phyloP scores from a whole-genome alignment of 2,329 filamentous ascomycete genomes.

The Hawksworthiomyces lignivorus region DNA sequence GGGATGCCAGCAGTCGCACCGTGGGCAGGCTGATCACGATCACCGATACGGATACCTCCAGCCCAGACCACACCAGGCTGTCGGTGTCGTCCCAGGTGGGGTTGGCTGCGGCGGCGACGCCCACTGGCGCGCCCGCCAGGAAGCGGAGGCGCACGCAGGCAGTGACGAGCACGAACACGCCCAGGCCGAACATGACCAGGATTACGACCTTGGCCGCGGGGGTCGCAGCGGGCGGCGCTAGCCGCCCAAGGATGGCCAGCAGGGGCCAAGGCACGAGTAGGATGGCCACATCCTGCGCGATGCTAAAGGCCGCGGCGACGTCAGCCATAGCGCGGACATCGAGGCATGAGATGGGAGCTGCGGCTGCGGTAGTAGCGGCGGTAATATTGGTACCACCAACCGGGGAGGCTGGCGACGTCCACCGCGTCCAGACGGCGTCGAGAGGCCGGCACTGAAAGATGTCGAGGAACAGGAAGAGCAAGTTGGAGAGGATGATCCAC shows the following conservation, averaged over 20 bases:
- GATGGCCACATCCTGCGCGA: slow-evolving; percentile 28
- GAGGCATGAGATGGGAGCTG: slow-evolving; percentile 21
- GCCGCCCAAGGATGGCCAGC: slow-evolving; percentile 11
- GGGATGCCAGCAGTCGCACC: slow-evolving; percentile 27
- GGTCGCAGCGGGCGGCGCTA: too few species aligned
- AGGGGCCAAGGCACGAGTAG: slow-evolving; percentile 27
- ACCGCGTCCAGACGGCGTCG: slow-evolving; percentile 24
- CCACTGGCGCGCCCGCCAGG: slow-evolving; percentile 21
- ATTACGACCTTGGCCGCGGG: slow-evolving; percentile 11
- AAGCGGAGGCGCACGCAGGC: slow-evolving; percentile 29
- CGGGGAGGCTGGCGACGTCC: slow-evolving; percentile 13
- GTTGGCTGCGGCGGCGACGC: slow-evolving; percentile 23
- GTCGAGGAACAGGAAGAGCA: slow-evolving; percentile 24
- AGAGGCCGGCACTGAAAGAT: slow-evolving; percentile 31
- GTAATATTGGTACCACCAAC: too few species aligned
- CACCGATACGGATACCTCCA: slow-evolving; percentile 34
- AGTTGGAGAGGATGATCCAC: slow-evolving; percentile 20
- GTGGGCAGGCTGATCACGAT: slow-evolving; percentile 34
- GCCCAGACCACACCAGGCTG: slow-evolving; percentile 33
- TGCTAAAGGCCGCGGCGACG: slow-evolving; percentile 23
- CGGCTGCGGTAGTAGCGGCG: slow-evolving; percentile 7
- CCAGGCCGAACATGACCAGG: slow-evolving; percentile 30
- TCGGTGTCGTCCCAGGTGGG: slow-evolving; percentile 35
- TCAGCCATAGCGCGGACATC: slow-evolving; percentile 25
- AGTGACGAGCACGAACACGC: slow-evolving; percentile 28